phyloP scores from a whole-genome alignment of 805 yeast species.

The Peterozyma toletana region DNA sequence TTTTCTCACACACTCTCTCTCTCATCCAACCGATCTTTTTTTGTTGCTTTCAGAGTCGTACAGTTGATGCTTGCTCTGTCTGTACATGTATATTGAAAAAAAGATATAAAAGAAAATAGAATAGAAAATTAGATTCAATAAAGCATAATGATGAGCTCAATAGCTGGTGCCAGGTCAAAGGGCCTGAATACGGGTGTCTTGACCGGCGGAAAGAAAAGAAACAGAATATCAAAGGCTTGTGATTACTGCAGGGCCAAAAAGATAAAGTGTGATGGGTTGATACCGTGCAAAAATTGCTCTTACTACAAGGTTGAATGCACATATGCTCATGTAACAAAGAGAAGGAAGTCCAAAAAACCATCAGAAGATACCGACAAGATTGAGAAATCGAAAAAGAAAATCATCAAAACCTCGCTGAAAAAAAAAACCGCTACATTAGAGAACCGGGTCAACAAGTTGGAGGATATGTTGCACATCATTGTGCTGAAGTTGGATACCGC shows the following conservation, averaged over 20 bases:
- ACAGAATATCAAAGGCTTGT: slow-evolving; percentile 39
- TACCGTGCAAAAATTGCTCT: slow-evolving; percentile 34
- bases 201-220: not conserved
- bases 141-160: no score
- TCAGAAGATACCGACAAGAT: not conserved
- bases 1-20: no score
- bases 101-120: slow-evolving; percentile 3
- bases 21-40: no score
- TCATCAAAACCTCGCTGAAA: not conserved
- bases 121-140: not conserved
- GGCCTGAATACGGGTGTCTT: no score
- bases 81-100: no score
- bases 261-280: slow-evolving; percentile 42
- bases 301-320: slow-evolving; percentile 26
- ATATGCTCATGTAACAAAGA: slow-evolving; percentile 25
- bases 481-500: no score
- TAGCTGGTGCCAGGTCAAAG: not conserved
- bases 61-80: no score
- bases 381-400: not conserved
- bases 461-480: not conserved
- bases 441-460: not conserved
- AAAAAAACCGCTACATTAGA: not conserved
- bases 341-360: slow-evolving; percentile 8
- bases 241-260: slow-evolving; percentile 41
- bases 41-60: no score